A percentile compares a stretch with the other conserved stretches of the same genome.
Conservation (phyloP, 345 rosid species). For the Eucalyptus caleyi region DNA sequence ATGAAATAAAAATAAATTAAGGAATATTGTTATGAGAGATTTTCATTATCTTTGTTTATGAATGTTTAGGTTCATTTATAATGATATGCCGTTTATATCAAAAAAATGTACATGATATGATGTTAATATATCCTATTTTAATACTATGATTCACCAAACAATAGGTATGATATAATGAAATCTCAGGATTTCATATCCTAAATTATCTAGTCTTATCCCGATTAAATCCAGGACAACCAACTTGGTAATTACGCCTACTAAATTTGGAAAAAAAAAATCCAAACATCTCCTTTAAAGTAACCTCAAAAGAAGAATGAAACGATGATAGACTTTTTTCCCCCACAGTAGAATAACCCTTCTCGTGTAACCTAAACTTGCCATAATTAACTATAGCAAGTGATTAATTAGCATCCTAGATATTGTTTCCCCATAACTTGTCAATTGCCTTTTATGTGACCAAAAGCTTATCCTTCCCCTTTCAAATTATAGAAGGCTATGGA, state of each 20-base stretch:
- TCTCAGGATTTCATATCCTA: no score
- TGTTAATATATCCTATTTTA: no score
- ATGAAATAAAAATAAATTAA: no score
- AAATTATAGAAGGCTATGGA: neutral
- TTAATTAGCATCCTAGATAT: neutral
- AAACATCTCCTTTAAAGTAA: neutral
- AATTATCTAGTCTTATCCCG: no score
- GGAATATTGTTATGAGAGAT: no score
- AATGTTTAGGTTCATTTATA: no score
- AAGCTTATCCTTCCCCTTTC: neutral
- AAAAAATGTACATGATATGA: no score
- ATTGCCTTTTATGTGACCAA: neutral
- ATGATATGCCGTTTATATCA: no score
- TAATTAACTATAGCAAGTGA: neutral
- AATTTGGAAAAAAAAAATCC: neutral
- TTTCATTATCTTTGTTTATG: no score
- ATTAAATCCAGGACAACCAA: no score
- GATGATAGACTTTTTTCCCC: rapidly evolving
- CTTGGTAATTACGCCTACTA: neutral
- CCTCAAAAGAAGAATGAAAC: neutral
- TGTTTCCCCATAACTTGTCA: neutral
- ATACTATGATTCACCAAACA: no score
- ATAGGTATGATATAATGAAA: no score
- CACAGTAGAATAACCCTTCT: neutral
- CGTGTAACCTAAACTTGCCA: neutral